A percentile compares a stretch with the other conserved stretches of the same genome.
These are phyloP conservation scores for Psilocybe azurescens DNA, from an alignment of 768 basidiomycete species.

Conservation along the genomic window DNA sequence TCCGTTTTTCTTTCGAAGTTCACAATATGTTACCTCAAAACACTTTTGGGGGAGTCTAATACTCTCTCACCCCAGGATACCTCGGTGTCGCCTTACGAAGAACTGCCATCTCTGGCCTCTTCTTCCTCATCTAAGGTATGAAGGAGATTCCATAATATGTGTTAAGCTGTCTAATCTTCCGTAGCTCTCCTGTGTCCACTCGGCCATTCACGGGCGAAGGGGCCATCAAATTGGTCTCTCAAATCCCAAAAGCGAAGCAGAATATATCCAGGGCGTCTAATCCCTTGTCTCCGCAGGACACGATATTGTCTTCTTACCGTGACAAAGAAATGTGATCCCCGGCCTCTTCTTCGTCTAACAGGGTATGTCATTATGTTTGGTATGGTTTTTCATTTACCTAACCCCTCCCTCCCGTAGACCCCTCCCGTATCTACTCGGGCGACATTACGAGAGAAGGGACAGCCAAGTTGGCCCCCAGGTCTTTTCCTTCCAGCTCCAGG, in stretches of 20 bases:
- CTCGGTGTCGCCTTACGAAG: not conserved
- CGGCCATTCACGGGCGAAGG: too few relatives aligned
- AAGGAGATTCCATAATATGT: too few relatives aligned
- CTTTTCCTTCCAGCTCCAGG: not conserved
- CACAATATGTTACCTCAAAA: not conserved
- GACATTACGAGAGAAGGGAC: not conserved
- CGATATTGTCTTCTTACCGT: too few relatives aligned
- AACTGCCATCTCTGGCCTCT: not conserved
- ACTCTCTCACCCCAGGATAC: not conserved
- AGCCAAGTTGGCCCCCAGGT: not conserved
- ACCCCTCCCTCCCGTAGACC: too few relatives aligned
- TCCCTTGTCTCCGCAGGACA: too few relatives aligned
- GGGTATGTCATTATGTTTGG: too few relatives aligned
- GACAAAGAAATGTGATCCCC: too few relatives aligned
- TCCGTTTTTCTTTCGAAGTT: conserved; percentile 16
- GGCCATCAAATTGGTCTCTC: not conserved
- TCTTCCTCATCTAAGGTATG: not conserved
- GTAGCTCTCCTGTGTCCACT: not conserved
- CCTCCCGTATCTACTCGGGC: too few relatives aligned
- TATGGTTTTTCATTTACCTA: too few relatives aligned
- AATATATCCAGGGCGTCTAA: too few relatives aligned
- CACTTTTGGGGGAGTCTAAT: not conserved
- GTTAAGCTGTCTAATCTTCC: not conserved
- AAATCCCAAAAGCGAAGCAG: too few relatives aligned
- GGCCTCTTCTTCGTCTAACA: too few relatives aligned